Conservation (phyloP, 768 basidiomycete genomes). For the Serendipita sp. region DNA sequence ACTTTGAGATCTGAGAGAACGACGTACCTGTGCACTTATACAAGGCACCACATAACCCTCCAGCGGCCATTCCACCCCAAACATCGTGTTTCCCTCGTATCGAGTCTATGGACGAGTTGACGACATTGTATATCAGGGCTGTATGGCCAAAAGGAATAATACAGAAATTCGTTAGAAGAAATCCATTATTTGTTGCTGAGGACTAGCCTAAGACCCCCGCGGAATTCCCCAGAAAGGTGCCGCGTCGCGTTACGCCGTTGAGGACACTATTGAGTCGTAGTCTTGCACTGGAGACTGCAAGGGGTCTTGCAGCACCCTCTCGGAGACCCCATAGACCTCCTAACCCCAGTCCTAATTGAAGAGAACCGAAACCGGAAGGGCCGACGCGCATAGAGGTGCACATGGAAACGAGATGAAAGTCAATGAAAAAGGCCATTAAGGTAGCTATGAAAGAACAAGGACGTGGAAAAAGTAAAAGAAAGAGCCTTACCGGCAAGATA, state of each 20-base stretch:
- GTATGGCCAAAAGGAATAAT: slow-evolving; percentile 25
- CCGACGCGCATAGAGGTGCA: slow-evolving; percentile 43
- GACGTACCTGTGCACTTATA: slow-evolving; percentile 86
- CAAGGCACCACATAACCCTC: slow-evolving; percentile 74
- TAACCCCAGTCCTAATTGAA: slow-evolving; percentile 88
- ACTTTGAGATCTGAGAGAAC: slow-evolving; percentile 18
- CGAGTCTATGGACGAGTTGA: slow-evolving; percentile 87
- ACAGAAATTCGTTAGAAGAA: slow-evolving; percentile 16
- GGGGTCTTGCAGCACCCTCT: slow-evolving; percentile 77
- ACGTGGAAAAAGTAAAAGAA: slow-evolving; percentile 47
- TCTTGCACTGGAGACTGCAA: slow-evolving; percentile 71
- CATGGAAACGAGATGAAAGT: slow-evolving; percentile 31
- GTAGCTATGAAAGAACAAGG: slow-evolving; percentile 9
- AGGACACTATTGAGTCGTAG: slow-evolving; percentile 93
- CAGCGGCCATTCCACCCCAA: slow-evolving; percentile 81
- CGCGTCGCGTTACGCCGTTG: slow-evolving; percentile 91
- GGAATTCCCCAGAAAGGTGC: slow-evolving; percentile 96
- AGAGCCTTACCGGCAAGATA: slow-evolving; percentile 81
- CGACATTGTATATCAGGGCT: slow-evolving; percentile 92
- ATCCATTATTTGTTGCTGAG: background rate
- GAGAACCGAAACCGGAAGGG: slow-evolving; percentile 62
- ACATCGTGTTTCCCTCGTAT: slow-evolving; percentile 84
- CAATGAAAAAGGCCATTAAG: slow-evolving; percentile 8
- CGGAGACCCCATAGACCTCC: slow-evolving; percentile 93
- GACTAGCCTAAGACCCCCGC: slow-evolving; percentile 88